Evolutionary conservation across 1,284 basidiomycete species (phyloP).

Genomic region (Ustilago curta): DNA sequence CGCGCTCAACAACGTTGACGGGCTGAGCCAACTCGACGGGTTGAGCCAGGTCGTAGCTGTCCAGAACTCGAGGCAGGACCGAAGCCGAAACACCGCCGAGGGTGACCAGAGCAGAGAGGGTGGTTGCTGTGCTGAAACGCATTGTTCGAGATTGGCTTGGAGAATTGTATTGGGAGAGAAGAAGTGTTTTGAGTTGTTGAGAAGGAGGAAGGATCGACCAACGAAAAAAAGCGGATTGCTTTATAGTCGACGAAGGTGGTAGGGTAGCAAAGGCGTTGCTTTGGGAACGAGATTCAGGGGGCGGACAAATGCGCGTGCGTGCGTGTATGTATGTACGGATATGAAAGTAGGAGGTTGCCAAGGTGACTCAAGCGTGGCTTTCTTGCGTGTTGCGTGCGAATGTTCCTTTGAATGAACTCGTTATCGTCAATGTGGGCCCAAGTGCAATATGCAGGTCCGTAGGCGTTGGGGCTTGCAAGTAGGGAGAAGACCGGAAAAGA

Average conservation of each 20-base stretch:
- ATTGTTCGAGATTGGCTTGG: slow-evolving; percentile 6
- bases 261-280: too few species aligned
- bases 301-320: not conserved
- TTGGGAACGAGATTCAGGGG: not conserved
- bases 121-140: slow-evolving; percentile 35
- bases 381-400: too few species aligned
- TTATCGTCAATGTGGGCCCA: not conserved
- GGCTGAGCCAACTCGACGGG: slow-evolving; percentile 32
- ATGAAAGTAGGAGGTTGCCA: too few species aligned
- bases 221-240: too few species aligned
- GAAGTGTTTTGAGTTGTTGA: not conserved
- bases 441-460: not conserved
- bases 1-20: slow-evolving; percentile 26
- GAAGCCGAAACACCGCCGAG: slow-evolving; percentile 38
- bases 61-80: slow-evolving; percentile 39
- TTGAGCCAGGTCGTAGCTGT: slow-evolving; percentile 39
- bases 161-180: not conserved
- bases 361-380: too few species aligned
- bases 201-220: not conserved
- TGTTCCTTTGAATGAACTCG: not conserved
- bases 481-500: not conserved
- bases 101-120: slow-evolving; percentile 37
- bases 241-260: too few species aligned
- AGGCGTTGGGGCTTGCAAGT: slow-evolving; percentile 1
- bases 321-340: not conserved